A percentile compares a stretch with the other conserved stretches of the same genome.
Evolutionary conservation across 2,329 filamentous ascomycete species (phyloP).

Genomic region (Botryotinia calthae): DNA sequence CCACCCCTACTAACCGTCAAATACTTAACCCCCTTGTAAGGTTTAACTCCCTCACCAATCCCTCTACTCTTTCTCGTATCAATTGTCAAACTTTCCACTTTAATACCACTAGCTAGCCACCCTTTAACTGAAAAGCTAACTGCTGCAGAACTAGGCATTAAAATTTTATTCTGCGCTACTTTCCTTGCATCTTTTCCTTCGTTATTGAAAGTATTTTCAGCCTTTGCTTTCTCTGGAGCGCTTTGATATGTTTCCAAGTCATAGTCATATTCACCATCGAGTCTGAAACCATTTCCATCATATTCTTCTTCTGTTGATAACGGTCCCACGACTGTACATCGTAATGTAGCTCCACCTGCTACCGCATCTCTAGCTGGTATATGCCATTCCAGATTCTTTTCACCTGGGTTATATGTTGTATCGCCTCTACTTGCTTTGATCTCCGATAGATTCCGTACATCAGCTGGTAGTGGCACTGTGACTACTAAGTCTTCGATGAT

Average conservation of each 20-base stretch:
- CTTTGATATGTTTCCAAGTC: conserved; percentile 57
- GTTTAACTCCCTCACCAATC: conserved; percentile 81
- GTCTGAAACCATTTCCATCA: conserved; percentile 38
- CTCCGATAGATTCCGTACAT: conserved; percentile 80
- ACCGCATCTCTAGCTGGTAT: conserved; percentile 76
- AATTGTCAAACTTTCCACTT: conserved; percentile 65
- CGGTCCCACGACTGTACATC: conserved; percentile 75
- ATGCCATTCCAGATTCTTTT: conserved; percentile 75
- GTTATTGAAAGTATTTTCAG: conserved; percentile 40
- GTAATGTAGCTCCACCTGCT: conserved; percentile 67
- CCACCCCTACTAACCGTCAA: conserved; percentile 70
- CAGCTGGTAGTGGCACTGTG: conserved; percentile 72
- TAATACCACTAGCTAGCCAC: conserved; percentile 66
- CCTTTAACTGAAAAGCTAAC: conserved; percentile 71
- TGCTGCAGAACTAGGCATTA: conserved; percentile 77
- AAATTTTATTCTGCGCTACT: conserved; percentile 65
- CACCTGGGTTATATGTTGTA: conserved; percentile 73
- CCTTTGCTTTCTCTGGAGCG: conserved; percentile 36
- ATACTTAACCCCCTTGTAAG: conserved; percentile 98
- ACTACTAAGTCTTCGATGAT: conserved; percentile 75
- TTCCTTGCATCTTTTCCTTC: conserved; percentile 51
- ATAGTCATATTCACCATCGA: conserved; percentile 45
- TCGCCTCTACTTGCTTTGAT: conserved; percentile 79
- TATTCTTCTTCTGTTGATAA: conserved; percentile 50
- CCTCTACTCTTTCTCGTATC: conserved; percentile 80